Evolutionary conservation across 805 yeast genomes (phyloP), one percentile per base, ranked within the genome.

Genomic region (Schwanniomyces sp.): DNA sequence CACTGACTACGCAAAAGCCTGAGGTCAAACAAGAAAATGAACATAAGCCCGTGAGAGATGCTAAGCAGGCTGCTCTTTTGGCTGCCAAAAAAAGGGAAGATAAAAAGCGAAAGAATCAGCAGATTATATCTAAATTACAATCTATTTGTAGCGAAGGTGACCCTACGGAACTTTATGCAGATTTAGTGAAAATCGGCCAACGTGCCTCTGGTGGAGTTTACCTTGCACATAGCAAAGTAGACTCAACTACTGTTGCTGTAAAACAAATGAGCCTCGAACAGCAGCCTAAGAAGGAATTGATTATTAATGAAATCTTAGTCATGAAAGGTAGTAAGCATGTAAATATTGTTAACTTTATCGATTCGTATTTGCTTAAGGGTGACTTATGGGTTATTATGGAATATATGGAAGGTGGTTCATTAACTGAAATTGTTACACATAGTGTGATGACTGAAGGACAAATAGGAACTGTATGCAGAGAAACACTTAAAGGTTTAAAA

Each of bases 151-250:
- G 90, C 1, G 83, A 81, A 28, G 94, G 91, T 7, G 95, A 94
- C 67, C 99, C 99, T 10, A 80, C 82, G 28, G 74, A 73, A 45
- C 63, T 79, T 42, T 94, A 88, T 66, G 72, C 75, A 40, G 84
- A 83, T 59, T 74, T 92, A 52, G 77, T 80, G 34, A 91, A 92
- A 65, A 86, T 94, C 53, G 99, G 99, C 1, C 99, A 94, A 70
- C 99, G 99, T 61, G 99, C 99, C 0, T 86, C 95, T 12, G 99
- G 99, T 46, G 96, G 96, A 34, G 99, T 94, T 27, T 94, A 85
- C 59, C 89, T 94, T 27, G 97, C 97, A 0, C 81, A 84, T 56
- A 87, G 84, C 54, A 58, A 54, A 5, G 76, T 78, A 14, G 75
- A 76, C 18, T 74, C 75, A 46, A 70, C 72, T 27, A 75, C 82